Base-by-base conservation (phyloP, 2,329 filamentous ascomycete species). In the Xylaria sp. region DNA sequence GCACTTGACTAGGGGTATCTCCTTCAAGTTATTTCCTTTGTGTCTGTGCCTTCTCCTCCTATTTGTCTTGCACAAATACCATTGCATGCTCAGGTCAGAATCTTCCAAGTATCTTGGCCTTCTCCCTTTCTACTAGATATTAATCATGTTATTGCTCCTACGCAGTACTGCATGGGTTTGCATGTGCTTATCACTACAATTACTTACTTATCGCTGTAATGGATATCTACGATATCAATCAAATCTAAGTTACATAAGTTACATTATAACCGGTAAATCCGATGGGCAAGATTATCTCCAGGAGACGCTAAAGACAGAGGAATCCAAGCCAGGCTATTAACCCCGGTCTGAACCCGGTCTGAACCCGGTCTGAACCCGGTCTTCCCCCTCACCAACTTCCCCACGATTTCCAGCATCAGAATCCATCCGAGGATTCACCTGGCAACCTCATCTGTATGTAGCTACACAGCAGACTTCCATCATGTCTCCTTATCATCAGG, bases 381-480 rank as follows among this genome's bases (percentile, higher is more conserved):
- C n/a, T n/a, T n/a, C 13, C 15, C 6, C 38, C 49, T 39, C 33
- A n/a, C 33, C 56, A 45, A 17, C 38, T 36, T 54, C 38, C 22
- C 49, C 59, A 60, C 62, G 33, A 56, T 11, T 42, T 61, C 45
- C 58, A 66, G 54, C 47, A 42, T 49, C 47, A 33, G n/a, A n/a
- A 58, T 45, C 38, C 47, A 58, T 25, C 58, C 7, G 51, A 57
- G 36, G n/a, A 4, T 51, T 20, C 11, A 20, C 38, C 27, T 39
- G 27, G 9, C 4, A n/a, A 27, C 33, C 36, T 53, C 17, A 31
- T 6, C 36, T n/a, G 42, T 13, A 17, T n/a, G n/a, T n/a, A 17
- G 36, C n/a, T 45, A 9, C 56, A 61, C 39, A 11, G 25, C 56
- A n/a, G 17, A 31, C 17, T 36, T 47, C 50, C 22, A 49, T 50